Conservation (phyloP, 208 protist genomes). For the Trypanosoma brucei region DNA sequence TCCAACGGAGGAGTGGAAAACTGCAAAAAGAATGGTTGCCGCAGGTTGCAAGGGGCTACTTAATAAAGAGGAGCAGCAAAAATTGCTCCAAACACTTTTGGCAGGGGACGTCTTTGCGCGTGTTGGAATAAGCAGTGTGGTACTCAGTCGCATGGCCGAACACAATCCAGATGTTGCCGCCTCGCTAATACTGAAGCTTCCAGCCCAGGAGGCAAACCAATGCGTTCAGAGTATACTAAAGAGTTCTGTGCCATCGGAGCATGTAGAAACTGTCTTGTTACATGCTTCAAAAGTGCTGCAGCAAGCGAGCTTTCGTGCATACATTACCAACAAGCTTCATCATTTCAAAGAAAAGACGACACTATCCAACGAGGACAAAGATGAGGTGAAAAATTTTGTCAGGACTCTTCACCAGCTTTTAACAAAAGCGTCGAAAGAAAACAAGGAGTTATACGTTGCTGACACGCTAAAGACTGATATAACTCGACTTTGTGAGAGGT, state of each 20-base stretch:
- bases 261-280: conserved; percentile 50
- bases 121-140: conserved; percentile 34
- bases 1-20: conserved; percentile 34
- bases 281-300: conserved; percentile 38
- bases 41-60: conserved; percentile 28
- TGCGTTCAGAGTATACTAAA: conserved; percentile 50
- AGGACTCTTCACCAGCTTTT: conserved; percentile 57
- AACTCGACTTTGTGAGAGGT: conserved; percentile 40
- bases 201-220: conserved; percentile 23
- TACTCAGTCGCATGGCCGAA: conserved; percentile 34
- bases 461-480: conserved; percentile 40
- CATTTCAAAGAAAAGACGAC: conserved; percentile 40
- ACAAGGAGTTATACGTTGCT: conserved; percentile 63
- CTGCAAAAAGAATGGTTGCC: conserved; percentile 30
- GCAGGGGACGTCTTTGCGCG: conserved; percentile 31
- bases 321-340: conserved; percentile 34
- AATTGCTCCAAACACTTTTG: conserved; percentile 28
- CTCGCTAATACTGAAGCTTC: conserved; percentile 40
- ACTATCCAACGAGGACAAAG: conserved; percentile 25
- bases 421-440: conserved; percentile 52
- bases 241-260: conserved; percentile 29
- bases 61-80: conserved; percentile 32
- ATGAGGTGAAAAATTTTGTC: conserved; percentile 43
- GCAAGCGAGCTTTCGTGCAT: conserved; percentile 52
- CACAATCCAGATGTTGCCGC: conserved; percentile 60